Evolutionary conservation across 345 rosid species (phyloP).

Genomic region (Arabidopsis arenosa): DNA sequence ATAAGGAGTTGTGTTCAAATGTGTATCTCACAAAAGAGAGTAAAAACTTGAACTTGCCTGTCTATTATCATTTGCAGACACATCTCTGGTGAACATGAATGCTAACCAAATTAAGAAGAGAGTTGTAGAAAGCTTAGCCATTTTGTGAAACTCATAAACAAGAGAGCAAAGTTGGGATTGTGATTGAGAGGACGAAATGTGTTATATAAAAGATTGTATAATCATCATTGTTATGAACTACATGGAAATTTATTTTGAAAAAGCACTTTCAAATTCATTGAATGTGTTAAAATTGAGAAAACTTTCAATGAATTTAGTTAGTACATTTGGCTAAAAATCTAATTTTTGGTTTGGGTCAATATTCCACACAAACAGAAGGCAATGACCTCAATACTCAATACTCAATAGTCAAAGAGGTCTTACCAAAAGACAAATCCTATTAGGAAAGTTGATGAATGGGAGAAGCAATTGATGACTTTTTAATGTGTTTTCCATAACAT

Average conservation of each 20-base stretch:
- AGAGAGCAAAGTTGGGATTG: constrained; percentile 10
- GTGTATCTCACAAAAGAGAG: constrained; percentile 3
- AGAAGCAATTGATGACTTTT: neutral
- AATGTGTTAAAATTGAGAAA: neutral
- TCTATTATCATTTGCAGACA: constrained; percentile 28
- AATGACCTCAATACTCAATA: neutral
- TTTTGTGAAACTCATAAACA: constrained; percentile 22
- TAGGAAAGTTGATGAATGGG: neutral
- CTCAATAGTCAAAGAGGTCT: constrained; percentile 4
- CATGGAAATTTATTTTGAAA: neutral
- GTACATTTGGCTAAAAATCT: neutral
- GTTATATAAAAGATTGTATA: neutral
- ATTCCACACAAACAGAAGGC: neutral
- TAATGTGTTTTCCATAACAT: too few relatives aligned
- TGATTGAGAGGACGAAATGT: constrained; percentile 11
- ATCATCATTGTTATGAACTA: neutral
- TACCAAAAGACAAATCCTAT: constrained; percentile 6
- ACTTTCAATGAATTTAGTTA: neutral
- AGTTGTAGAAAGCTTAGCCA: constrained; percentile 4
- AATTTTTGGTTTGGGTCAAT: neutral
- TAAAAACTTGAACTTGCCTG: constrained; percentile 25
- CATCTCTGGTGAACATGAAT: constrained; percentile 21
- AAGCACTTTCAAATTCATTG: neutral
- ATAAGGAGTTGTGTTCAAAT: neutral
- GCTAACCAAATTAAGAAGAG: constrained; percentile 13